These are phyloP conservation scores for Eucalyptus microcorys DNA, from an alignment of 345 rosid genomes.

Conservation along the genomic window DNA sequence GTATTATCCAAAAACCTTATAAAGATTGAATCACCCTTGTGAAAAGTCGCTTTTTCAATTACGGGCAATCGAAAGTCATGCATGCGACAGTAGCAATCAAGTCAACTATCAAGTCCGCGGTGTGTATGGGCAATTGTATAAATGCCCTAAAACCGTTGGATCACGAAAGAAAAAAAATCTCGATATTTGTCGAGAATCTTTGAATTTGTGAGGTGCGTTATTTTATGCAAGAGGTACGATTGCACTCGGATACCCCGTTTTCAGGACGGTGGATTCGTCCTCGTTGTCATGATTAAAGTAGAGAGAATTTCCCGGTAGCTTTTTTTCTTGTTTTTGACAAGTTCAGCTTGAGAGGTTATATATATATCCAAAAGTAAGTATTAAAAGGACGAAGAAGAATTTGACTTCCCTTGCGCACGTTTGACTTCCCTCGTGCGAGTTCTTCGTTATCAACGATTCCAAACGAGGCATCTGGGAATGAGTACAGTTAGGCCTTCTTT, in stretches of 20 bases:
- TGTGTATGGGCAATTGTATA: not conserved
- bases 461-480: not conserved
- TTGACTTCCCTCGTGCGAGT: not conserved
- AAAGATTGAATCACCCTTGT: rapidly evolving
- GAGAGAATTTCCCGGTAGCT: not conserved
- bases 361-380: not conserved
- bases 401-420: not conserved
- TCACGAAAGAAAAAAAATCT: not conserved
- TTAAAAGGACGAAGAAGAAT: not conserved
- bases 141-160: not conserved
- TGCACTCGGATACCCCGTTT: not conserved
- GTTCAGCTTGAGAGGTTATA: not conserved
- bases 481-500: not conserved
- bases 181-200: not conserved
- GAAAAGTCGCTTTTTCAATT: not conserved
- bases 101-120: not conserved
- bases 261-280: not conserved
- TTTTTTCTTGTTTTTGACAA: not conserved
- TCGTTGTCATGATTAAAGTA: not conserved
- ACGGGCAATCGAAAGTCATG: not conserved
- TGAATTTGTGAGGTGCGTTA: not conserved
- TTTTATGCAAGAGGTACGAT: not conserved
- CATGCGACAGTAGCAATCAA: not conserved
- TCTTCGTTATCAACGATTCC: not conserved
- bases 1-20: not conserved